Evolutionary conservation across 2,329 filamentous ascomycete genomes (phyloP), one percentile per base, ranked within the genome.

Genomic region (Alternaria conjuncta): DNA sequence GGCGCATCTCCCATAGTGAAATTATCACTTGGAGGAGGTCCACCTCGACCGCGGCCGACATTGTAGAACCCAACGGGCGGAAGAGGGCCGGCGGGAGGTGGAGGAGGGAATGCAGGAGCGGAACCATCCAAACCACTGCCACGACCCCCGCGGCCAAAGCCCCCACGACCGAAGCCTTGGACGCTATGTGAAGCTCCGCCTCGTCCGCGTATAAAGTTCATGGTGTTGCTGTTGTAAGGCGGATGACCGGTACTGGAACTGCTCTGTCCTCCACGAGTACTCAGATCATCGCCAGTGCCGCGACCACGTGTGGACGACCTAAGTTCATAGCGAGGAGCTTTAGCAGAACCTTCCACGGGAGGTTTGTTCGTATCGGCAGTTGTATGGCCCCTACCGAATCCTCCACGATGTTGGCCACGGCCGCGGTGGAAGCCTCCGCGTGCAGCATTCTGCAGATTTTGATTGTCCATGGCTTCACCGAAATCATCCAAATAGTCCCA

Each of bases 231-330:
- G 36, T 41, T 41, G n/a, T 30, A 36, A n/a, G 7, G 43, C 9
- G 15, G 20, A 3, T 9, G 11, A 2, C 13, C 2, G 20, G 18
- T 11, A 8, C 13, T 15, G 8, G 12, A 25, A n/a, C 21, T 20
- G 45, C 50, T 41, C 28, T 15, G n/a, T n/a, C 51, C 58, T 13
- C 58, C 51, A 11, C 58, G 44, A 15, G 28, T 18, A 43, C 44
- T 50, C 7, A 32, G 3, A 26, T 41, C 45, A 47, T 13, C n/a
- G 30, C 36, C 25, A 0, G 41, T 8, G 6, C 57, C 55, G 13
- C 61, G 60, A 13, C 50, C 57, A 47, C 57, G 55, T 10, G 61
- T 54, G 7, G 61, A 43, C 3, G 55, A 61, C n/a, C 57, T 57
- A 11, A 58, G 54, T 8, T 59, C 58, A 44, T 63, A 64, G 28